Conservation (phyloP, 2,329 filamentous ascomycete genomes). For the Ophiostoma quercus region DNA sequence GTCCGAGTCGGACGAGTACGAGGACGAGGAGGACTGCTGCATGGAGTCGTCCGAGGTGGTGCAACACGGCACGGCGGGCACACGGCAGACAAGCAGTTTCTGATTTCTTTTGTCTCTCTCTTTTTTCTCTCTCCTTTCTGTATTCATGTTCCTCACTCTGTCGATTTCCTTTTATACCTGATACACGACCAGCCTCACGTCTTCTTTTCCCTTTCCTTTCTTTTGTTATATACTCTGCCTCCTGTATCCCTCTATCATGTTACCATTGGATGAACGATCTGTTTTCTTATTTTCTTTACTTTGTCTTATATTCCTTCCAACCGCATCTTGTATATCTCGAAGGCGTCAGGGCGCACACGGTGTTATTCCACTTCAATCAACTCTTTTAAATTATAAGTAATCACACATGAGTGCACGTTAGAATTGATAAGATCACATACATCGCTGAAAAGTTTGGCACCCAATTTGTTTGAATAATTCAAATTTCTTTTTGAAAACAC, state of each 20-base stretch:
- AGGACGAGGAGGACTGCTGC: constrained; percentile 24
- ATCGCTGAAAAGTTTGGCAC: too few relatives aligned
- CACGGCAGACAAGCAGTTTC: constrained; percentile 14
- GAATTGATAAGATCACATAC: too few relatives aligned
- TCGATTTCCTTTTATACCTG: constrained; percentile 13
- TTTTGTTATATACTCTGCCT: neutral
- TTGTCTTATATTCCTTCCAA: neutral
- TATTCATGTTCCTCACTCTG: neutral
- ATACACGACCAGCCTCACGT: constrained; percentile 8
- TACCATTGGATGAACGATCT: neutral
- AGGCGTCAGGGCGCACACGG: neutral
- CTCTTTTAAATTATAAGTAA: neutral
- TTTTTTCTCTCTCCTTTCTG: neutral
- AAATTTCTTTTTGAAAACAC: too few relatives aligned
- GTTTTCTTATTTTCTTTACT: neutral
- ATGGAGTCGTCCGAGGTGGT: constrained; percentile 27
- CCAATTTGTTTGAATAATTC: too few relatives aligned
- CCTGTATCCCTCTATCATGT: neutral
- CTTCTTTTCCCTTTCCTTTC: neutral
- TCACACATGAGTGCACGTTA: neutral
- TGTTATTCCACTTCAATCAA: neutral
- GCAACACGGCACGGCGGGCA: constrained; percentile 27
- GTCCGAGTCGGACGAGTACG: constrained; percentile 20
- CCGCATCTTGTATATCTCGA: neutral
- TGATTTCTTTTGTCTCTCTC: neutral